phyloP scores from a whole-genome alignment of 2,329 filamentous ascomycete genomes.

The Dothideomycetidae sp. region DNA sequence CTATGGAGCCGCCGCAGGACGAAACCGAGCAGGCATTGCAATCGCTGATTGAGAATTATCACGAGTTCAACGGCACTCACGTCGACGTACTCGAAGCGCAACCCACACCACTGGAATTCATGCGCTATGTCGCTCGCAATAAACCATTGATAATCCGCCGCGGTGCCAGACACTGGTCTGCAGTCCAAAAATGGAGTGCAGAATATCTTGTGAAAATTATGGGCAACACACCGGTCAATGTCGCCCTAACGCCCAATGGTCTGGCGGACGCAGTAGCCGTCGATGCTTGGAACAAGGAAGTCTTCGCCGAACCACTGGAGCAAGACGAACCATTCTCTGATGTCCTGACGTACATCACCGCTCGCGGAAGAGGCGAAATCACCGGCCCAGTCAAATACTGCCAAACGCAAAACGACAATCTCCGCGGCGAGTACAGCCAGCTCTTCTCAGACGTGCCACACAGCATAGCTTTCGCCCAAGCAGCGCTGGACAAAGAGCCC shows the following conservation, averaged over 20 bases:
- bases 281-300: constrained; percentile 36
- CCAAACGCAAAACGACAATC: constrained; percentile 68
- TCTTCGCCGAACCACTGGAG: constrained; percentile 61
- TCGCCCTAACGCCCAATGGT: constrained; percentile 63
- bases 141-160: constrained; percentile 58
- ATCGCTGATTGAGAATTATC: constrained; percentile 50
- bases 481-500: constrained; percentile 50
- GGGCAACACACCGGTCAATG: constrained; percentile 47
- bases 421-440: constrained; percentile 54
- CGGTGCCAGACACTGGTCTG: constrained; percentile 49
- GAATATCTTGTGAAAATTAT: constrained; percentile 44
- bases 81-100: constrained; percentile 49
- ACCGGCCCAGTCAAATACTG: constrained; percentile 46
- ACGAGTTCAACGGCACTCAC: constrained; percentile 50
- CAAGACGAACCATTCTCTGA: constrained; percentile 46
- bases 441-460: constrained; percentile 49
- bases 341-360: constrained; percentile 48
- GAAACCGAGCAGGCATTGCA: background rate
- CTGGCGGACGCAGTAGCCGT: constrained; percentile 48
- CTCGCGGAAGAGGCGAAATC: constrained; percentile 38
- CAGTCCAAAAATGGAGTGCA: constrained; percentile 48
- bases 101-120: constrained; percentile 64
- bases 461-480: constrained; percentile 56
- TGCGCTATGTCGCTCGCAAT: constrained; percentile 61
- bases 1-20: too few species aligned